A percentile compares a stretch with the other conserved stretches of the same genome.
These are phyloP conservation scores for Dryas alaskensis DNA, from an alignment of 306 rosid species.

Conservation along the genomic window DNA sequence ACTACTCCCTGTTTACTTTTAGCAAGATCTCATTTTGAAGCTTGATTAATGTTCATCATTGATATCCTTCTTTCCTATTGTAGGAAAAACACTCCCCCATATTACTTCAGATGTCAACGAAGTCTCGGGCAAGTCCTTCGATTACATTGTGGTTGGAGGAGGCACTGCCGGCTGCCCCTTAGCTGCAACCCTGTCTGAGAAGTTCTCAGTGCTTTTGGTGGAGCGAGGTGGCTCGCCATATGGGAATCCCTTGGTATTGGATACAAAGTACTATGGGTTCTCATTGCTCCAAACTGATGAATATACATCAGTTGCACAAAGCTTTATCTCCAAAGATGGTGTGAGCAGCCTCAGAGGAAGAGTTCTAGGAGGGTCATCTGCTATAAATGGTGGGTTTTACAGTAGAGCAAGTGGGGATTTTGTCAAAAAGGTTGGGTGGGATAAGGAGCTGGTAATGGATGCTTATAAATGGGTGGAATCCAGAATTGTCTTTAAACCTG, in stretches of 20 bases:
- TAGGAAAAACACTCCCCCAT: constrained; percentile 44
- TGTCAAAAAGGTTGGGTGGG: constrained; percentile 54
- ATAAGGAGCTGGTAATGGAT: constrained; percentile 44
- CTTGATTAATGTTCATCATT: constrained; percentile 5
- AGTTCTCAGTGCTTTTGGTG: constrained; percentile 57
- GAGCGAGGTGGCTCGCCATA: constrained; percentile 73
- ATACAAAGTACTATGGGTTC: constrained; percentile 53
- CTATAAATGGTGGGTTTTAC: constrained; percentile 69
- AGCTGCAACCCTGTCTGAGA: constrained; percentile 68
- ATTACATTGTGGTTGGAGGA: constrained; percentile 77
- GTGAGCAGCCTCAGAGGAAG: constrained; percentile 62
- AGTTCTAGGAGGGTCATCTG: constrained; percentile 79
- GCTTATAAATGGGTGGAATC: constrained; percentile 79
- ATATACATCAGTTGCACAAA: constrained; percentile 64
- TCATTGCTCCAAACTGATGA: constrained; percentile 44
- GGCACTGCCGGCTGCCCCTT: constrained; percentile 72
- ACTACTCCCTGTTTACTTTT: neutral
- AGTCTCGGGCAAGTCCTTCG: constrained; percentile 58
- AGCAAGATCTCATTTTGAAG: neutral
- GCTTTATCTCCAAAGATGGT: constrained; percentile 60
- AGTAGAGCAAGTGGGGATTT: constrained; percentile 73
- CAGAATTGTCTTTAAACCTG: constrained; percentile 51
- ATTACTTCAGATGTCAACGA: constrained; percentile 62
- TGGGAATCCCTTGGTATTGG: constrained; percentile 55
- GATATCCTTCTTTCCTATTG: constrained; percentile 7